Evolutionary conservation across 495 filamentous ascomycete genomes (phyloP).

Genomic region (Penicillium mononematosum): DNA sequence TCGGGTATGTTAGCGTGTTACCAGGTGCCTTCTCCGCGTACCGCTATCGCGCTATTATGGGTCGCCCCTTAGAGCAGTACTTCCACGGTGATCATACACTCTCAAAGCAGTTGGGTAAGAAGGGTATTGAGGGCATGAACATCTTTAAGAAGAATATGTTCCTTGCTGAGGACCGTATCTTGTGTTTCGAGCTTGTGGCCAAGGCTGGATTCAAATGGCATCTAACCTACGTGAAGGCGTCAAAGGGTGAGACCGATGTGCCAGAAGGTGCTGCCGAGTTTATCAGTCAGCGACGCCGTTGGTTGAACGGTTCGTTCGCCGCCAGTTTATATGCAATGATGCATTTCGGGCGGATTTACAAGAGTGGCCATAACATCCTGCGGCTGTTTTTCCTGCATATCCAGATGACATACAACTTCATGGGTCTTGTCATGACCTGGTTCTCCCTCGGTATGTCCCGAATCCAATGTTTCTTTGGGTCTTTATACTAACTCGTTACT

Average conservation of each 20-base stretch:
- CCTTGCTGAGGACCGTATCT: constrained; percentile 98
- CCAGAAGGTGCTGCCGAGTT: constrained; percentile 95
- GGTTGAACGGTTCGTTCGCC: constrained; percentile 98
- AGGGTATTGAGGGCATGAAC: constrained; percentile 99
- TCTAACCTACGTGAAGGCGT: constrained; percentile 93
- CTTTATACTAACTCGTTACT: constrained; percentile 11
- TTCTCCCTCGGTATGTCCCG: constrained; percentile 75
- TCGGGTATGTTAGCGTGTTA: constrained; percentile 95
- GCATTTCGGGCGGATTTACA: constrained; percentile 98
- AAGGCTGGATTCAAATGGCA: constrained; percentile 99
- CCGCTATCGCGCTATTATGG: constrained; percentile 95
- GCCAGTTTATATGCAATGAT: constrained; percentile 95
- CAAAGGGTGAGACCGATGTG: constrained; percentile 98
- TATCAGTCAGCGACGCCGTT: constrained; percentile 92
- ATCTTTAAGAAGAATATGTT: constrained; percentile 99
- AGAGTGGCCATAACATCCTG: constrained; percentile 90
- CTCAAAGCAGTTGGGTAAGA: constrained; percentile 88
- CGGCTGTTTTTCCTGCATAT: constrained; percentile 97
- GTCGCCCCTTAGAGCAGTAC: constrained; percentile 93
- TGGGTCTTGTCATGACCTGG: constrained; percentile 88
- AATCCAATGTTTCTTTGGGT: background rate
- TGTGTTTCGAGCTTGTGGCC: constrained; percentile 97
- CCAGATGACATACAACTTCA: constrained; percentile 90
- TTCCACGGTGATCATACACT: constrained; percentile 99
- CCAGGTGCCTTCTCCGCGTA: constrained; percentile 98